These are phyloP conservation scores for Aspergillus transmontanensis DNA, from an alignment of 2,329 filamentous ascomycete species.

Conservation along the genomic window DNA sequence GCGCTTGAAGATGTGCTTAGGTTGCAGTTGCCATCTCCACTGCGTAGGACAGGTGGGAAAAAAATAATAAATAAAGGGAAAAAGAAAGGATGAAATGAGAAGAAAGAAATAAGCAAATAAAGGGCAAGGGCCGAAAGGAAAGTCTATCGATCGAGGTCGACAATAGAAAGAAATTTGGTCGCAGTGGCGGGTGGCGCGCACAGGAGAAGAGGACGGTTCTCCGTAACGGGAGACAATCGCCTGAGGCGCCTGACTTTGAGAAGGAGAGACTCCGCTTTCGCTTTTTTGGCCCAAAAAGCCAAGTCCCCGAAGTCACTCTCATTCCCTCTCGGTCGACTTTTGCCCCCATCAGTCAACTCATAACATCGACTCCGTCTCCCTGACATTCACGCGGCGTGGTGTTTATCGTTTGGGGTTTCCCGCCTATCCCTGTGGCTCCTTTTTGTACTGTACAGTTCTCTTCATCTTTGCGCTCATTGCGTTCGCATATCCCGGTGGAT, in stretches of 20 bases:
- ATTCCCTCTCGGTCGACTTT: constrained; percentile 1
- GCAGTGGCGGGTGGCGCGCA: constrained; percentile 5
- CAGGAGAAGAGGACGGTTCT: background rate
- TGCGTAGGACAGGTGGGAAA: background rate
- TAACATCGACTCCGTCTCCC: background rate
- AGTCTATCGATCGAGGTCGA: background rate
- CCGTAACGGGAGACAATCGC: constrained; percentile 5
- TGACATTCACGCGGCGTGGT: background rate
- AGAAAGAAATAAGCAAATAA: background rate
- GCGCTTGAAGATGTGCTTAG: background rate
- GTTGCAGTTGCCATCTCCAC: background rate
- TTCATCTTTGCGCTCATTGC: constrained; percentile 3
- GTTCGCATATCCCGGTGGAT: constrained; percentile 11
- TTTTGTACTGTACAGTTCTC: constrained; percentile 1
- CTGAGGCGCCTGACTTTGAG: constrained; percentile 15
- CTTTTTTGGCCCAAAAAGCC: constrained; percentile 9
- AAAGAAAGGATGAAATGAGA: background rate
- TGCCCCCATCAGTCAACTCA: constrained; percentile 6
- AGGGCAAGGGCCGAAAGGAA: background rate
- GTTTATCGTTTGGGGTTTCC: background rate
- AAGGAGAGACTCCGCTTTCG: constrained; percentile 16
- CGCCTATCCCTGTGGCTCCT: background rate
- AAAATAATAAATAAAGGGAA: background rate
- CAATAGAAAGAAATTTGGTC: background rate
- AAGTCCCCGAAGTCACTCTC: constrained; percentile 1